Evolutionary conservation across 371 early-diverging fungal species (phyloP), one percentile per base, ranked within the genome.

Genomic region (Haplosporangium sp.): DNA sequence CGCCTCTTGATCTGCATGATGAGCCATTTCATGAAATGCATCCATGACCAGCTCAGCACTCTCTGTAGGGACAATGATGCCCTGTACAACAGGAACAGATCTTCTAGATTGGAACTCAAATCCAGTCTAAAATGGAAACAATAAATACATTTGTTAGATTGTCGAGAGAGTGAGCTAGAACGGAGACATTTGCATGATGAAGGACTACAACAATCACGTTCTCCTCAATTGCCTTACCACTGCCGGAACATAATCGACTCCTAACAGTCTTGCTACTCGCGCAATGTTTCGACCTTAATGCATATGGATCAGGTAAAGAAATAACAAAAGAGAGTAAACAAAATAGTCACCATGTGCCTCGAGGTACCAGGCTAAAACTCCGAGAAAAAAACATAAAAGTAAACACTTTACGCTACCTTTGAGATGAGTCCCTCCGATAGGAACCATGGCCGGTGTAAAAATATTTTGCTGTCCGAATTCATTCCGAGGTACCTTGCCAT

Each of bases 401-500:
- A 62, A 8, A 18, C 12, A 23, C 1, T 40, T 16, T 62, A 42
- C 16, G 29, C 38, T 59, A 89, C 90, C 82, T 56, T 85, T 85
- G 43, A 96, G 76, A 83, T 96, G 95, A 1, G 85, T 89, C 16
- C 88, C 92, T n/a, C 96, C 96, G 9, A 70, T 54, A 0, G 98
- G 98, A 29, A 95, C 73, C 98, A 98, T 98, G 8, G 77, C 80
- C 0, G 89, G 83, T 16, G 89, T 89, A 72, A 95, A 95, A 16
- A 98, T 64, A 73, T 98, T 95, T 47, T 96, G 85, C 62, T 90
- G 89, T 1, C 95, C 96, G 77, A 85, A 95, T 5, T 82, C 62
- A 73, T 97, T 96, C 52, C 87, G 86, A 2, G 96, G 94, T 11
- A 97, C 87, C 50, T 81, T 89, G 5, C 96, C 94, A 83, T 94